Percentiles rank a stretch among this genome's conserved stretches.
Evolutionary conservation across 2,329 filamentous ascomycete genomes (phyloP).

Genomic region (Penicillium verrucosum): DNA sequence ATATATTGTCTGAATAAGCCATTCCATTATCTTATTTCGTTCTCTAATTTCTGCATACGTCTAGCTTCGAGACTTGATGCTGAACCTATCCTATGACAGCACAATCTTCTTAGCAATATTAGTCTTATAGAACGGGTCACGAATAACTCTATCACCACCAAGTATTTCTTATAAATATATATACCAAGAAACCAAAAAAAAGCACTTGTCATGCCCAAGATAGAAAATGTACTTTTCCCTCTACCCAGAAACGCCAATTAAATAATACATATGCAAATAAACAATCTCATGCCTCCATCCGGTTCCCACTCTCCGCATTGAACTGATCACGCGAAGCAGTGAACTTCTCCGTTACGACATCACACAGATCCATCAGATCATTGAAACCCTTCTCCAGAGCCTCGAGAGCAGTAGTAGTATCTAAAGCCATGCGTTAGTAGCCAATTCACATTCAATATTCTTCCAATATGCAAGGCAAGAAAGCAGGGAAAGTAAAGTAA

Average conservation of each 20-base stretch:
- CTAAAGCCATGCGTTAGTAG: constrained; percentile 44
- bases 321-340: constrained; percentile 64
- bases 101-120: neutral
- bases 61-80: neutral
- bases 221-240: constrained; percentile 11
- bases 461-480: neutral
- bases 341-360: constrained; percentile 91
- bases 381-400: constrained; percentile 86
- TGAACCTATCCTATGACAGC: neutral
- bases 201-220: neutral
- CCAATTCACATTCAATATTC: neutral
- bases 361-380: constrained; percentile 87
- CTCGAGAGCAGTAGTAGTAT: constrained; percentile 74
- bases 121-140: neutral
- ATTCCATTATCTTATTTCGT: constrained; percentile 14
- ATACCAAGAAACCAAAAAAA: neutral
- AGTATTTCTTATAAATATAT: neutral
- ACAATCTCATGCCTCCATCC: constrained; percentile 31
- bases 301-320: constrained; percentile 37
- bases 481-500: neutral
- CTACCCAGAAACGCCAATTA: constrained; percentile 27
- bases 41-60: neutral
- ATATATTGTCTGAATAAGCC: constrained; percentile 37
- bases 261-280: constrained; percentile 11
- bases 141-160: neutral